Evolutionary conservation across 129 eudicot genomes (phyloP).

Genomic region (Centaurea solstitialis): DNA sequence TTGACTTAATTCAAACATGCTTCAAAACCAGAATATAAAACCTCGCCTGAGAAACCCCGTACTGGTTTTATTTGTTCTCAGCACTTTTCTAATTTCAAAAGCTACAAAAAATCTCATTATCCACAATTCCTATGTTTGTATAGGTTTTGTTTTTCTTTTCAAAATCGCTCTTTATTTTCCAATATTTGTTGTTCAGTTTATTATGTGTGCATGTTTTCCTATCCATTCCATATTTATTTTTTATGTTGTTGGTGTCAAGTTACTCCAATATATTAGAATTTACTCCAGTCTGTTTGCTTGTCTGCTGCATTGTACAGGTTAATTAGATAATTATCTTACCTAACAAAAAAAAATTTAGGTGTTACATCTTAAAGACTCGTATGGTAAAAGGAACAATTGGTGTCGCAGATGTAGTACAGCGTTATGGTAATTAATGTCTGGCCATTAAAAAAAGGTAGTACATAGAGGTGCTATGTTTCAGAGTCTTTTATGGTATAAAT

Average conservation of each 20-base stretch:
- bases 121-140: background rate
- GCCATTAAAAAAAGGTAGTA: slow-evolving; percentile 7
- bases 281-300: background rate
- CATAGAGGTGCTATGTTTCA: slow-evolving; percentile 21
- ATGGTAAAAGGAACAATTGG: slow-evolving; percentile 11
- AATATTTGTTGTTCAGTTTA: background rate
- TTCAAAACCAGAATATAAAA: background rate
- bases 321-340: background rate
- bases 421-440: slow-evolving; percentile 5
- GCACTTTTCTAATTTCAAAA: too few relatives aligned
- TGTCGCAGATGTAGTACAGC: slow-evolving; percentile 5
- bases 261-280: background rate
- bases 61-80: background rate
- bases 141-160: too few relatives aligned
- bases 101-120: background rate
- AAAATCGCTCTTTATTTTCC: background rate
- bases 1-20: background rate
- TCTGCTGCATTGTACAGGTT: slow-evolving; percentile 11
- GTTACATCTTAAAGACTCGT: background rate
- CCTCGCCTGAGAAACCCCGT: background rate
- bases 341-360: background rate
- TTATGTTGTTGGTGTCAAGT: background rate
- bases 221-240: background rate
- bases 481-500: slow-evolving; percentile 10
- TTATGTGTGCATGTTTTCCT: background rate